phyloP scores from a whole-genome alignment of 2,329 filamentous ascomycete genomes.

The Colletotrichum eremochloae region DNA sequence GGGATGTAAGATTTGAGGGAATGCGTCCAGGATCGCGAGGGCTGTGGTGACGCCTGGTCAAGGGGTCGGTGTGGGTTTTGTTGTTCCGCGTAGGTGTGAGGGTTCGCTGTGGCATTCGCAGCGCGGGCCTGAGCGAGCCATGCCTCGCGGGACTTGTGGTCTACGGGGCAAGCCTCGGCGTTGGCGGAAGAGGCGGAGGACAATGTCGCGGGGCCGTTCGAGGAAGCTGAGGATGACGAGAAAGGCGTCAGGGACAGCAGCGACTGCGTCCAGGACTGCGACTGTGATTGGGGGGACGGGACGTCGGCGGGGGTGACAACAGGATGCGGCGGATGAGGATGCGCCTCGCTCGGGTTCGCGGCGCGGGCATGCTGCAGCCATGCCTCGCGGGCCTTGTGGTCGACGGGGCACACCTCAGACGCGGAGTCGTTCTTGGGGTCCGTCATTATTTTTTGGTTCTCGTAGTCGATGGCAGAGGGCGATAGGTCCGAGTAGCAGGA shows the following conservation, averaged over 20 bases:
- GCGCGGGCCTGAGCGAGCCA: slow-evolving; percentile 82
- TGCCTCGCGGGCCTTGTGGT: slow-evolving; percentile 79
- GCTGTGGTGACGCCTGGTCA: slow-evolving; percentile 28
- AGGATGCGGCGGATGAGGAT: slow-evolving; percentile 46
- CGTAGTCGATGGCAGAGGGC: slow-evolving; percentile 14
- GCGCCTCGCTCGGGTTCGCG: slow-evolving; percentile 57
- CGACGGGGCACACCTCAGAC: slow-evolving; percentile 40
- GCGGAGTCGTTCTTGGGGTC: slow-evolving; percentile 17
- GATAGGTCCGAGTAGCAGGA: not conserved
- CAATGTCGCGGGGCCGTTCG: slow-evolving; percentile 37
- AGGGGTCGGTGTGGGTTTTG: slow-evolving; percentile 8
- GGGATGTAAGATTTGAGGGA: slow-evolving; percentile 58
- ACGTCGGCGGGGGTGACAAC: slow-evolving; percentile 44
- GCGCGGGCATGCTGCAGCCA: slow-evolving; percentile 82
- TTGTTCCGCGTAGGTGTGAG: slow-evolving; percentile 43
- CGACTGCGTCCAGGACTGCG: slow-evolving; percentile 60
- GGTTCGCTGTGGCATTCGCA: slow-evolving; percentile 50
- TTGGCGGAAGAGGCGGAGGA: slow-evolving; percentile 31
- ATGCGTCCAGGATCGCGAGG: slow-evolving; percentile 58
- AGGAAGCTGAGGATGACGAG: slow-evolving; percentile 47
- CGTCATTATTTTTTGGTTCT: slow-evolving; percentile 23
- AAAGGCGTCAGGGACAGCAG: slow-evolving; percentile 58
- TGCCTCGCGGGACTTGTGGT: slow-evolving; percentile 87
- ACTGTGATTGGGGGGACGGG: slow-evolving; percentile 29
- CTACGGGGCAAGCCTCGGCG: slow-evolving; percentile 80